phyloP scores from a whole-genome alignment of 108 stramenopile species.

The Bacterosira constricta region DNA sequence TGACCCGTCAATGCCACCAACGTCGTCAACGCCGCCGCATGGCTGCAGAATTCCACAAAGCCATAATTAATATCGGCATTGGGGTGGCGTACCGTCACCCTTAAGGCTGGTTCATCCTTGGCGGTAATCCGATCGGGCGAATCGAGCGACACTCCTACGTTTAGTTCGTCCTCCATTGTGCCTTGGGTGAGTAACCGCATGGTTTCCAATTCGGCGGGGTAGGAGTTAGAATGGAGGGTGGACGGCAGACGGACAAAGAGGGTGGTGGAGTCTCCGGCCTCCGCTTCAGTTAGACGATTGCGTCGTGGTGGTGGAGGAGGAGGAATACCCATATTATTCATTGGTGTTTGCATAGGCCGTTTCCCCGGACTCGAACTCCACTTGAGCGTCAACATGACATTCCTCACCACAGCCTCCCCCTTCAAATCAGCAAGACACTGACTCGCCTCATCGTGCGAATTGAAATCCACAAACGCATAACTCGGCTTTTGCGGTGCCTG shows the following conservation, averaged over 20 bases:
- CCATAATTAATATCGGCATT: constrained; percentile 61
- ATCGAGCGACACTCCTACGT: constrained; percentile 51
- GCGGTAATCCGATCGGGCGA: constrained; percentile 73
- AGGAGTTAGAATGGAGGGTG: constrained; percentile 27
- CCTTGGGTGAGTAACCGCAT: constrained; percentile 60
- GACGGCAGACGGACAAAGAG: constrained; percentile 74
- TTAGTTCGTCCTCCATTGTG: constrained; percentile 80
- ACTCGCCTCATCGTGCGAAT: constrained; percentile 63
- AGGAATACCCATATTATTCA: constrained; percentile 14
- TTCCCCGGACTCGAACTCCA: constrained; percentile 60
- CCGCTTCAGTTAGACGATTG: constrained; percentile 71
- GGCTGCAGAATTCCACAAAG: constrained; percentile 86
- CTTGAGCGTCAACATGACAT: constrained; percentile 68
- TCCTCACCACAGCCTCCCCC: constrained; percentile 51
- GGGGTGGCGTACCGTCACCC: constrained; percentile 56
- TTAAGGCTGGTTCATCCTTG: constrained; percentile 78
- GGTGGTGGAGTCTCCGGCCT: constrained; percentile 75
- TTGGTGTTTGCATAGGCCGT: constrained; percentile 17
- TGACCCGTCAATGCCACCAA: constrained; percentile 80
- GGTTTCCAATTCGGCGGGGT: constrained; percentile 38
- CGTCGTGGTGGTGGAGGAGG: constrained; percentile 34
- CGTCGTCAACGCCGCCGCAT: constrained; percentile 87
- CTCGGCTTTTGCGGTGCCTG: constrained; percentile 41
- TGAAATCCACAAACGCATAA: constrained; percentile 86
- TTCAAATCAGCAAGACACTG: constrained; percentile 62